Base-by-base conservation (phyloP, 108 stramenopile genomes). In the Cyclotella choctawhatcheeana region DNA sequence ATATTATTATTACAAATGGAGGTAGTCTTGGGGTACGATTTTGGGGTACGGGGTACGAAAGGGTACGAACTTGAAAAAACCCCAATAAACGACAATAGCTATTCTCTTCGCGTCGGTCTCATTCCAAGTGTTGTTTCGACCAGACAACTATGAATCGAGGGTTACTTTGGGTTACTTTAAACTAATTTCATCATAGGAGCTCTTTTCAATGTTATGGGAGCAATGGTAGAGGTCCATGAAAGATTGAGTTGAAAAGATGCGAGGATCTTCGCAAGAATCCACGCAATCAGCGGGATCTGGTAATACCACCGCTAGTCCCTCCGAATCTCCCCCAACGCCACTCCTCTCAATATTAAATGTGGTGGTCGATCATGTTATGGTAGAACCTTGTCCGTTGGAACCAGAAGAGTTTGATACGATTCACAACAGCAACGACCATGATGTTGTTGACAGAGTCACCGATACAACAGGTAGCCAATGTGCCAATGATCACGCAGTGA, bases 281-380 rank as follows among this genome's bases (percentile, higher is more conserved):
- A 54, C 53, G 5, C 21, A 54, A 16, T 27, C 53, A 27, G 5
- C 53, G 16, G 25, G 53, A 4, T 27, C 53, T 5, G 5, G 4
- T n/a, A 50, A 40, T 40, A 6, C 52, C 7, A 25, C 27, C 47
- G 27, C 47, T 29, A 0, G 47, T 24, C 24, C 68, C 20, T 43
- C 16, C 14, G 27, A 21, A 18, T 21, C 60, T 3, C 13, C 71
- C 24, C 20, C 25, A 33, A 20, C 40, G 21, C 81, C 81, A 1
- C 45, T 83, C 7, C 64, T 82, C 17, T 90, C 90, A 0, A 85
- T 94, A 24, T 77, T 94, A 6, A 92, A 90, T 75, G 83, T 90
- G 1, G 90, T 90, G 22, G 86, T 94, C 33, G 91, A 94, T 77
- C 83, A 86, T 58, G 79, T 85, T 27, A 94, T 94, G 93, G 66